A percentile compares a stretch with the other conserved stretches of the same genome.
Conservation (phyloP, 1,139 yeast species). For the Entelexis paramagnoliae region DNA sequence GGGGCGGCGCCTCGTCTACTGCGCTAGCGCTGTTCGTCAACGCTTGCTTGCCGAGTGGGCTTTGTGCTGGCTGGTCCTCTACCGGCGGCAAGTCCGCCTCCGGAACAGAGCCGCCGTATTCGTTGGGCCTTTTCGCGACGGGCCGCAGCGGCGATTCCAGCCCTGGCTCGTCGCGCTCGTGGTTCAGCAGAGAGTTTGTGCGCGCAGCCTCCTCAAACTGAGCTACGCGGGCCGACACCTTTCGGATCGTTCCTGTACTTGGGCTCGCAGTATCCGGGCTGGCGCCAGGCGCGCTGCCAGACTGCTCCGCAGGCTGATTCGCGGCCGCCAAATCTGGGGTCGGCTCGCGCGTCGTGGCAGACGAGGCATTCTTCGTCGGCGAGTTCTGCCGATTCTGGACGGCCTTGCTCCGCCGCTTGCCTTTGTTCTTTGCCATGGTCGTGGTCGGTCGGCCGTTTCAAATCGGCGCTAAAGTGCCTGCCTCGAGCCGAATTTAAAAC, state of each 20-base stretch:
- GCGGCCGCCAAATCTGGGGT: neutral
- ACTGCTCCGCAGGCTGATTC: neutral
- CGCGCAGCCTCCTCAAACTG: constrained; percentile 10
- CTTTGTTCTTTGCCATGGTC: constrained; percentile 1
- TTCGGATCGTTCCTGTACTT: neutral
- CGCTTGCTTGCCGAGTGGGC: too few species aligned
- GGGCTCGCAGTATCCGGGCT: neutral
- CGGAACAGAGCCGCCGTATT: too few species aligned
- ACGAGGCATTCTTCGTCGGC: constrained; percentile 1
- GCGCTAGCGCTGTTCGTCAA: too few species aligned
- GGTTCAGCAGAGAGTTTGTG: neutral
- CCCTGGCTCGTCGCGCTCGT: neutral
- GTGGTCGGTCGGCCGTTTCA: too few species aligned
- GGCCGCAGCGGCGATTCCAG: neutral
- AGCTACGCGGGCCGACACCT: constrained; percentile 6
- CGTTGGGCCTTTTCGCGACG: too few species aligned
- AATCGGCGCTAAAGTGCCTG: neutral
- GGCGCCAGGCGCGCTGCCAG: neutral
- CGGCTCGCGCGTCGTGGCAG: neutral
- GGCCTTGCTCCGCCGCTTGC: constrained; percentile 1
- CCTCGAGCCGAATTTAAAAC: neutral
- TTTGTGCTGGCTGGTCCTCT: too few species aligned
- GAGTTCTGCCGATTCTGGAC: neutral
- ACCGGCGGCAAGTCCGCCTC: too few species aligned
- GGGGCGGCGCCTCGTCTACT: too few species aligned